phyloP scores from a whole-genome alignment of 129 eudicot genomes.

The Scalesia atractyloides region DNA sequence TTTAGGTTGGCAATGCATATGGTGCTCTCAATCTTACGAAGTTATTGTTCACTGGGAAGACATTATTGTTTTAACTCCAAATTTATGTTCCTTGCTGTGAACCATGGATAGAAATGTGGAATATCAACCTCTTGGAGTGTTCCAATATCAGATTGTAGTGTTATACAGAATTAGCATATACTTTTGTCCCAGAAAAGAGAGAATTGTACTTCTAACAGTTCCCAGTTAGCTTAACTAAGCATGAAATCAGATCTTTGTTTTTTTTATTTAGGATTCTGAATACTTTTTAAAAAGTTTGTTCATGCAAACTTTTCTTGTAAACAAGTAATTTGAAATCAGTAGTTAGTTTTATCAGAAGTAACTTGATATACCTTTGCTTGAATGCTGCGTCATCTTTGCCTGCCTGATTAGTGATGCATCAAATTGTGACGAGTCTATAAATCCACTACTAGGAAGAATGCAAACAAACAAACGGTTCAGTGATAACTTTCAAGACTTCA shows the following conservation, averaged over 20 bases:
- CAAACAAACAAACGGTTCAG: too few relatives aligned
- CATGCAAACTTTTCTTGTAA: not conserved
- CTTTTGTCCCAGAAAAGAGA: not conserved
- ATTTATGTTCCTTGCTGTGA: constrained; percentile 39
- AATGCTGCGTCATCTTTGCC: not conserved
- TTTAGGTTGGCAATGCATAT: constrained; percentile 86
- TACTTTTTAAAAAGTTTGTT: not conserved
- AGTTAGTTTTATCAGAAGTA: not conserved
- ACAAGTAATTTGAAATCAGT: not conserved
- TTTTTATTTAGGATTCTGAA: not conserved
- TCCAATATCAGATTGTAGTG: constrained; percentile 14
- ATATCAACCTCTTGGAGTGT: constrained; percentile 25
- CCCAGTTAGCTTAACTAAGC: not conserved
- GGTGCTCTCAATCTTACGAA: constrained; percentile 79
- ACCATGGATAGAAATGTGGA: constrained; percentile 33
- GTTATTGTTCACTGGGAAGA: constrained; percentile 76
- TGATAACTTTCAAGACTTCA: too few relatives aligned
- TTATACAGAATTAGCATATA: constrained; percentile 2
- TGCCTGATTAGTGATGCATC: not conserved
- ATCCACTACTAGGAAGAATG: not conserved
- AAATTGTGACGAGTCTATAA: not conserved
- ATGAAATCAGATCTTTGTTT: not conserved
- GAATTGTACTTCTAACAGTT: not conserved
- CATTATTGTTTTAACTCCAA: constrained; percentile 55
- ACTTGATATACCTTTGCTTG: constrained; percentile 3